These are phyloP conservation scores for Mucor racemosus DNA, from an alignment of 371 early-diverging fungal genomes.

Conservation along the genomic window DNA sequence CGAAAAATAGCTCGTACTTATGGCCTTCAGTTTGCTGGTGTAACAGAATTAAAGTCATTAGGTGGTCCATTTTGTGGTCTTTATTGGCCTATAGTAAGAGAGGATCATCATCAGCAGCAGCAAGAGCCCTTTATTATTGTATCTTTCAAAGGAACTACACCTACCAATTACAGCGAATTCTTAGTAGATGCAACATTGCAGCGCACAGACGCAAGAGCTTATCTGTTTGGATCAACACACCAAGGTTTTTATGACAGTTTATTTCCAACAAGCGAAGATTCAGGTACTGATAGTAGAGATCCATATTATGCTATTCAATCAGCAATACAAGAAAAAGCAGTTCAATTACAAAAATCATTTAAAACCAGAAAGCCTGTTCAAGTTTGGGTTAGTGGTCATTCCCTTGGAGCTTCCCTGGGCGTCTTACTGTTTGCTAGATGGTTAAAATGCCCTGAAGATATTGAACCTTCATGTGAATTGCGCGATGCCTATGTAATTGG, in stretches of 20 bases:
- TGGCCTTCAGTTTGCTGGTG: constrained; percentile 52
- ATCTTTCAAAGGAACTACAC: constrained; percentile 55
- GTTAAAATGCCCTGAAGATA: constrained; percentile 42
- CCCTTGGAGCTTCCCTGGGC: constrained; percentile 54
- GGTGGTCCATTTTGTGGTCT: constrained; percentile 57
- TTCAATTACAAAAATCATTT: constrained; percentile 16
- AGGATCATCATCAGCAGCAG: constrained; percentile 8
- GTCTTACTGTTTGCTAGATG: constrained; percentile 53
- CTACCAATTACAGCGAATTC: constrained; percentile 44
- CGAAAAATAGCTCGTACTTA: constrained; percentile 32
- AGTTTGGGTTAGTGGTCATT: constrained; percentile 60
- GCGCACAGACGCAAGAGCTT: constrained; percentile 42
- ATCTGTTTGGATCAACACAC: constrained; percentile 45
- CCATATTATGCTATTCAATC: constrained; percentile 52
- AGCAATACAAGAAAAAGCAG: constrained; percentile 40
- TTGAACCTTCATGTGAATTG: constrained; percentile 32
- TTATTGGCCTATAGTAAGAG: constrained; percentile 16
- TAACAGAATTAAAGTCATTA: constrained; percentile 54
- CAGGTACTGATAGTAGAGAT: constrained; percentile 35
- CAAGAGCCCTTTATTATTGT: constrained; percentile 44
- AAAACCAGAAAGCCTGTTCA: constrained; percentile 38
- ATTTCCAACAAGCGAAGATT: constrained; percentile 27
- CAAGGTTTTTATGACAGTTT: constrained; percentile 48
- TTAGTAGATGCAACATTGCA: constrained; percentile 46
- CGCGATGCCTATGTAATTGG: constrained; percentile 53